phyloP scores from a whole-genome alignment of 1,284 basidiomycete genomes.

The Ustilago tritici region DNA sequence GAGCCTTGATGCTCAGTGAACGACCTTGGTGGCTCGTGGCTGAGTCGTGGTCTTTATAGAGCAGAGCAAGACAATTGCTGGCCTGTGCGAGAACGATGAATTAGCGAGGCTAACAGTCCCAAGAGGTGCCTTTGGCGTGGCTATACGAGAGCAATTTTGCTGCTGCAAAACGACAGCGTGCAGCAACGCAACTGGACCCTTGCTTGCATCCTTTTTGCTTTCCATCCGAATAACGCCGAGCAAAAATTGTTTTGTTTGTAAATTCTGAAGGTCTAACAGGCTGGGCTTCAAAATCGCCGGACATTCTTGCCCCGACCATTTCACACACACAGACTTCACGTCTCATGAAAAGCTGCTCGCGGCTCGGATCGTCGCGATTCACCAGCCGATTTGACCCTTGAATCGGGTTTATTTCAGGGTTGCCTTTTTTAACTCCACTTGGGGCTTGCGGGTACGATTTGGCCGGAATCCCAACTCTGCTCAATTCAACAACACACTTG shows the following conservation, averaged over 20 bases:
- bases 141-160: not conserved
- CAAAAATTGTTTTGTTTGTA: too few species aligned
- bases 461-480: not conserved
- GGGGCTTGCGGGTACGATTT: not conserved
- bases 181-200: slow-evolving; percentile 3
- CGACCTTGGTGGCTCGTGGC: not conserved
- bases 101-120: not conserved
- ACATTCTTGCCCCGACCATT: too few species aligned
- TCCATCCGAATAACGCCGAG: too few species aligned
- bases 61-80: not conserved
- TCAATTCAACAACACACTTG: not conserved
- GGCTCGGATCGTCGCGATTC: not conserved
- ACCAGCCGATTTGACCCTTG: not conserved
- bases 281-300: too few species aligned
- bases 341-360: too few species aligned
- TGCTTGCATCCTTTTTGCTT: too few species aligned
- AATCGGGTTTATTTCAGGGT: not conserved
- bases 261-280: too few species aligned
- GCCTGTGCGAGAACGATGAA: not conserved
- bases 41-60: not conserved
- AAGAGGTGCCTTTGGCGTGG: slow-evolving; percentile 1
- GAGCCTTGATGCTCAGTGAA: not conserved
- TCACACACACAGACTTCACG: too few species aligned
- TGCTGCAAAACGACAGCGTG: slow-evolving; percentile 1
- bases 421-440: not conserved